phyloP scores from a whole-genome alignment of 371 early-diverging fungal genomes.

The Batrachochytrium dendrobatidis region DNA sequence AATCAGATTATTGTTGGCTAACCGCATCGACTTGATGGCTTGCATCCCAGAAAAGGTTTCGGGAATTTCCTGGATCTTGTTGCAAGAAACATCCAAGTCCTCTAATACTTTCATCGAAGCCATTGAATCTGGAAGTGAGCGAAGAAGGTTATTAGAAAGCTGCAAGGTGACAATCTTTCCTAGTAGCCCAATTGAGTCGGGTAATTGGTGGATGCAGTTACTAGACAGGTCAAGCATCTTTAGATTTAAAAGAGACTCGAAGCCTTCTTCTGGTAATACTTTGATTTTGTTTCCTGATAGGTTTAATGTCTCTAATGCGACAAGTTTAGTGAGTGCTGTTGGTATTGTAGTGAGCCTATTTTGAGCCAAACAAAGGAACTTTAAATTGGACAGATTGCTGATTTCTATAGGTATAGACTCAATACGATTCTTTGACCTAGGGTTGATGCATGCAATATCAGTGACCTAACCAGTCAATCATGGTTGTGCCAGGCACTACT shows the following conservation, averaged over 20 bases:
- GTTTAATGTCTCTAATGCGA: slow-evolving; percentile 7
- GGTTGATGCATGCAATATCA: background rate
- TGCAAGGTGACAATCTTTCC: background rate
- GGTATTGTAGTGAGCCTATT: background rate
- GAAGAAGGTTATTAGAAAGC: background rate
- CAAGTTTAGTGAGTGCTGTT: background rate
- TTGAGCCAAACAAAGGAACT: background rate
- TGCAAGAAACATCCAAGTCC: background rate
- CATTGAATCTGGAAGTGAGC: background rate
- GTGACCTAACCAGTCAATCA: too few species aligned
- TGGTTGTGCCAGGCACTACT: too few species aligned
- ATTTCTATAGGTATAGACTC: background rate
- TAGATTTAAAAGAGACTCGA: background rate
- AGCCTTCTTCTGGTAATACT: background rate
- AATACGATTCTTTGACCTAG: background rate
- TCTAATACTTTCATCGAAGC: background rate
- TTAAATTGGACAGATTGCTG: background rate
- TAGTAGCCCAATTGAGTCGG: background rate
- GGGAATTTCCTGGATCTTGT: background rate
- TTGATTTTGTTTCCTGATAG: slow-evolving; percentile 10
- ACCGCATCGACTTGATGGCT: background rate
- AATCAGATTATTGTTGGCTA: background rate
- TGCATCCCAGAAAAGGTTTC: background rate
- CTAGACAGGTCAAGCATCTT: slow-evolving; percentile 2
- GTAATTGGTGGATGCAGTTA: background rate